Percentiles rank a stretch among this genome's conserved stretches.
Conservation (phyloP, 2,329 filamentous ascomycete species). For the Endothia cerciana region DNA sequence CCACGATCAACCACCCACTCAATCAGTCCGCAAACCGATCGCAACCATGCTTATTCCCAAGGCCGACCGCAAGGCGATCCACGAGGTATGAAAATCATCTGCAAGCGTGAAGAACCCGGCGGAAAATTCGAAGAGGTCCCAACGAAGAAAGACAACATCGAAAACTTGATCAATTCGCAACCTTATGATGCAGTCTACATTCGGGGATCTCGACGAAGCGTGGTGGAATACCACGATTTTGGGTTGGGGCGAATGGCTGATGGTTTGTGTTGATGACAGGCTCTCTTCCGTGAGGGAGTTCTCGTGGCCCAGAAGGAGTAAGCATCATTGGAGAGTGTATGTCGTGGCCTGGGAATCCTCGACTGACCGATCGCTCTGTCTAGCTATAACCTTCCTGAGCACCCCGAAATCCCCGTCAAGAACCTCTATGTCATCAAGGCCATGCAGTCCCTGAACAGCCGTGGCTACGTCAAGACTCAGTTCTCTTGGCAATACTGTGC, state of each 20-base stretch:
- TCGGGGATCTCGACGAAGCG: constrained; percentile 13
- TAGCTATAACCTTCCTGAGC: constrained; percentile 91
- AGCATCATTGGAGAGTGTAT: constrained; percentile 19
- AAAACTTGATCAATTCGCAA: constrained; percentile 11
- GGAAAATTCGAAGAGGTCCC: constrained; percentile 22
- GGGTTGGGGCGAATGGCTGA: constrained; percentile 31
- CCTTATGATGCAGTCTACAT: constrained; percentile 4
- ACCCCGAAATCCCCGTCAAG: constrained; percentile 98
- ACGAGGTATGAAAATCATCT: constrained; percentile 63
- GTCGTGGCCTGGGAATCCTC: background rate
- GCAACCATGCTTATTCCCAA: constrained; percentile 96
- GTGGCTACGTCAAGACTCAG: constrained; percentile 99
- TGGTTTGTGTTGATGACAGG: constrained; percentile 37
- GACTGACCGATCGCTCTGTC: constrained; percentile 16
- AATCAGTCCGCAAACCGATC: constrained; percentile 54
- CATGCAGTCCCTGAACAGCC: constrained; percentile 95
- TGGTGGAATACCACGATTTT: background rate
- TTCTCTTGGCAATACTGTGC: constrained; percentile 96
- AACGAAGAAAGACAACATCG: constrained; percentile 20
- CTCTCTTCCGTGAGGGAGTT: constrained; percentile 89
- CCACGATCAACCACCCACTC: constrained; percentile 50
- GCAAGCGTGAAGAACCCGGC: constrained; percentile 9
- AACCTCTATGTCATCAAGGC: constrained; percentile 99
- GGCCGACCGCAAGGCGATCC: constrained; percentile 99
- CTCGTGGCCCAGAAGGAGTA: constrained; percentile 96